Base-by-base conservation (phyloP, 2,329 filamentous ascomycete species). In the Fusarium sp. region DNA sequence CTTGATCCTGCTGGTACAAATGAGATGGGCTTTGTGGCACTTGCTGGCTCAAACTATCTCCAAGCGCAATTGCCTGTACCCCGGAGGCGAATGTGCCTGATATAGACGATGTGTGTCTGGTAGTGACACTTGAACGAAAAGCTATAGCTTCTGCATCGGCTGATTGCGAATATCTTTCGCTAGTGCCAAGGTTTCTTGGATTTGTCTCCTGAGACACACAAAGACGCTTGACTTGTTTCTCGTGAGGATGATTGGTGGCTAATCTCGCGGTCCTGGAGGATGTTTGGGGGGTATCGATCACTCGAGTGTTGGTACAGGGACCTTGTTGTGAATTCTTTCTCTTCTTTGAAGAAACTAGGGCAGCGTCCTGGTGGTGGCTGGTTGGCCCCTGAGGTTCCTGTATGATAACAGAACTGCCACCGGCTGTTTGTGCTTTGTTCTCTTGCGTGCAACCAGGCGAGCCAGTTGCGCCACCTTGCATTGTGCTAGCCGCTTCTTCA, bases 171-270 rank as follows among this genome's bases (percentile, higher is more conserved):
- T 71, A 64, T 28, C 56, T 33, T 35, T 35, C 59, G 37, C 43
- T 60, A 16, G 62, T 40, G 10, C 38, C 56, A 21, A 60, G 56
- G n/a, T 64, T 65, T 19, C 42, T 43, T 28, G 76, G 73, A n/a
- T 42, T 52, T 30, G 59, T 56, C 19, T 72, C 77, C 37, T 75
- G 74, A 6, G 79, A 78, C 19, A 77, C 67, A 46, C 78, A 76
- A 30, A 75, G 79, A 12, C 79, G 78, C 63, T 81, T 81, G 28
- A 54, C 25, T n/a, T 73, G 70, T 38, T 74, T 72, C 28, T 53
- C 46, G 15, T 72, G 76, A 30, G 60, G n/a, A 35, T 30, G 38
- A 32, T 60, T 57, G 30, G 25, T 61, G 18, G 21, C 57, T 44
- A 42, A 43, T 6, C 25, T 28, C 9, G 49, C 25, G 46, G 47